Evolutionary conservation across 192 early-diverging fungal species (phyloP).

Genomic region (Coemansia sp.): DNA sequence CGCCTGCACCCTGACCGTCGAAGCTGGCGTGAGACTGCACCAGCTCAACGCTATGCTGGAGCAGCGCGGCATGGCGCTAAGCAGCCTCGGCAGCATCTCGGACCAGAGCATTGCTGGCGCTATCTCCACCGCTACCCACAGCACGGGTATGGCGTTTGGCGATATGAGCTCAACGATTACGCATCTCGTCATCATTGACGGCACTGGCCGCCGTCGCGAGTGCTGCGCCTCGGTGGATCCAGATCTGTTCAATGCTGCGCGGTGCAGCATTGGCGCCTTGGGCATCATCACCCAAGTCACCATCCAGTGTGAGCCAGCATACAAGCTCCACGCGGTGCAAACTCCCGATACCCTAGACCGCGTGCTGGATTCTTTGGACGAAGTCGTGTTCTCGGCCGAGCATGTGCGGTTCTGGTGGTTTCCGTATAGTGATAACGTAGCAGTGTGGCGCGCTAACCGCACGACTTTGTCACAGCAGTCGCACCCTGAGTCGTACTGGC

Average conservation of each 20-base stretch:
- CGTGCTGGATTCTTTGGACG: conserved; percentile 57
- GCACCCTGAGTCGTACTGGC: conserved; percentile 16
- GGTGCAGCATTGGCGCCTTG: conserved; percentile 68
- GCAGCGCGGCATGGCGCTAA: conserved; percentile 64
- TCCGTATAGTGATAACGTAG: conserved; percentile 71
- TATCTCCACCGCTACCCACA: conserved; percentile 75
- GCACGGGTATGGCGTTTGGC: conserved; percentile 66
- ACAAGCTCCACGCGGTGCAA: conserved; percentile 70
- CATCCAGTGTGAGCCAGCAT: conserved; percentile 67
- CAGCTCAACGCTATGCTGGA: conserved; percentile 62
- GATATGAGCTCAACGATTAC: conserved; percentile 63
- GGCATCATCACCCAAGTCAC: conserved; percentile 72
- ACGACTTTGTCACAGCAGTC: conserved; percentile 41
- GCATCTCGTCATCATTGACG: conserved; percentile 65
- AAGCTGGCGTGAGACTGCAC: conserved; percentile 68
- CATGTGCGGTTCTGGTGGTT: conserved; percentile 83
- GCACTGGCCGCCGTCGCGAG: conserved; percentile 50
- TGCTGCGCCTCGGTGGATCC: conserved; percentile 55
- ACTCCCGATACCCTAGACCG: conserved; percentile 60
- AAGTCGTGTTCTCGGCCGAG: conserved; percentile 65
- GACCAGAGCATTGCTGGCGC: conserved; percentile 75
- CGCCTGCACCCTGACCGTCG: conserved; percentile 59
- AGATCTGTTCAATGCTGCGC: conserved; percentile 69
- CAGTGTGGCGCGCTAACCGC: conserved; percentile 71
- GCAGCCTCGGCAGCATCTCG: conserved; percentile 72